Evolutionary conservation across 140 eudicot genomes (phyloP), one percentile per base, ranked within the genome.

Genomic region (Stevia rebaudiana): DNA sequence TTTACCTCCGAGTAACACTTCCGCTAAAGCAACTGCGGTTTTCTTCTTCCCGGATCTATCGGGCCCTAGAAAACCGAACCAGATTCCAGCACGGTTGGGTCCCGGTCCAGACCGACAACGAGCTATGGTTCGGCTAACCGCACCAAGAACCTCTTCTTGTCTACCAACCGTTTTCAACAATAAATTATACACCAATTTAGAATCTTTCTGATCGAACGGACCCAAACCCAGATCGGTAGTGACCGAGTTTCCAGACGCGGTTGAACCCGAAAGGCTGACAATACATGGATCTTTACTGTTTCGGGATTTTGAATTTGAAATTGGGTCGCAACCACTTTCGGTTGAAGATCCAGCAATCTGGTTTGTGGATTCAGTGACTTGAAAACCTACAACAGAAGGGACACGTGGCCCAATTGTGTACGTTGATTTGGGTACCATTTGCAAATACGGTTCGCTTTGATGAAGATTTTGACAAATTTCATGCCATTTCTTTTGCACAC

Each of bases 51-150:
- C 82, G 52, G 76, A 65, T 60, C 28, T 67, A 76, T 91, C 96
- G 1, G 87, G 89, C 8, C 98, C 98, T 13, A 63, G 67, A 36
- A 91, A 77, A 52, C 68, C 70, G 48, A 91, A 70, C 96, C 98
- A 91, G 51, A 79, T 61, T 53, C 88, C 87, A 69, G 89, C 76
- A 39, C 86, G 79, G 48, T 67, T 75, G 51, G 76, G 19, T n/a
- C 79, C 88, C 0, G 57, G 48, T 19, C 30, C 64, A 17, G 65
- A 56, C 73, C 80, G 73, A 82, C 82, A 74, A 41, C 83, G 79
- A 31, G 79, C 69, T 52, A 84, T 35, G 52, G 84, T 70, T 76
- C 77, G 86, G 59, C 84, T 71, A 60, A 84, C 48, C 19, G 28
- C 69, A 51, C 67, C 62, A 7, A 87, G 43, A 59, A 88, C 95